Conservation (phyloP, 306 rosid species). For the Mimosa bimucronata region DNA sequence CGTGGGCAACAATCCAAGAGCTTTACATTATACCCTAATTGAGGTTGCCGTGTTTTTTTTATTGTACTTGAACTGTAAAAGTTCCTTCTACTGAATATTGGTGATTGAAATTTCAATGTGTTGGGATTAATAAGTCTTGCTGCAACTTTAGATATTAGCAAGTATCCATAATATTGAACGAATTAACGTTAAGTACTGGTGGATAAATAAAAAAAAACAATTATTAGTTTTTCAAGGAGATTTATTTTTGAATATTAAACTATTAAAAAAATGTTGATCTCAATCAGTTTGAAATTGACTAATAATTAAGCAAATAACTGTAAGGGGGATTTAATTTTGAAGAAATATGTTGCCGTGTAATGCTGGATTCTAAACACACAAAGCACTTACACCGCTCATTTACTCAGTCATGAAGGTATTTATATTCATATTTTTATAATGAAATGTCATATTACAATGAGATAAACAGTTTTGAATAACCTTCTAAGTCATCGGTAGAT, state of each 20-base stretch:
- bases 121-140: neutral
- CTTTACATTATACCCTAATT: too few species aligned
- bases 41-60: too few species aligned
- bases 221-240: too few species aligned
- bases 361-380: neutral
- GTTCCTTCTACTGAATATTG: too few species aligned
- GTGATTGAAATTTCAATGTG: neutral
- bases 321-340: neutral
- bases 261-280: neutral
- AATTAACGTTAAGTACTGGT: too few species aligned
- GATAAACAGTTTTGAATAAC: neutral
- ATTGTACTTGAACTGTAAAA: too few species aligned
- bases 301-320: neutral
- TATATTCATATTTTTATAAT: neutral
- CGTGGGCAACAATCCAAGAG: neutral
- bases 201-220: too few species aligned
- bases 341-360: neutral
- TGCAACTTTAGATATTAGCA: neutral
- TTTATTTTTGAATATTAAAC: too few species aligned
- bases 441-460: neutral
- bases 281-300: neutral
- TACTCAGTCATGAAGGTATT: neutral
- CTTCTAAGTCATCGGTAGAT: too few species aligned
- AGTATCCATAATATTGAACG: too few species aligned
- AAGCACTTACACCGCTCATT: neutral